phyloP scores from a whole-genome alignment of 805 yeast species.

The Limtongia smithiae region DNA sequence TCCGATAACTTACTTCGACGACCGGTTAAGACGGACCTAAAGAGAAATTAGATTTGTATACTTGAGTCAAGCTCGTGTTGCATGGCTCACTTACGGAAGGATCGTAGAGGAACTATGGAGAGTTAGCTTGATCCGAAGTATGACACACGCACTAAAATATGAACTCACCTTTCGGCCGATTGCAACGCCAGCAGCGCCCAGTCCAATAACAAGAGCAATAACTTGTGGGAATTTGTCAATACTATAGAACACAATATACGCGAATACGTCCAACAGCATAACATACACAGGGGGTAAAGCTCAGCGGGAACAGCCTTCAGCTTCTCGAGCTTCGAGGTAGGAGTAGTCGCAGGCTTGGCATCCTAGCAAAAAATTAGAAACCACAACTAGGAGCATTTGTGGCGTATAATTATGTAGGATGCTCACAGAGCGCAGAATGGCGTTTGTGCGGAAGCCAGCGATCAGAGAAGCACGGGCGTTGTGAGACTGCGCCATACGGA shows the following conservation, averaged over 20 bases:
- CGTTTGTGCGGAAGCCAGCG: constrained; percentile 8
- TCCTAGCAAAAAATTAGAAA: constrained; percentile 1
- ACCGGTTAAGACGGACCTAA: constrained; percentile 21
- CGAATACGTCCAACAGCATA: background rate
- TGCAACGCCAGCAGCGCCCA: constrained; percentile 20
- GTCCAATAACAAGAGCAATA: constrained; percentile 7
- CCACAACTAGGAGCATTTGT: background rate
- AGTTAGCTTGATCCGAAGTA: background rate
- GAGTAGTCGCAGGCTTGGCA: constrained; percentile 19
- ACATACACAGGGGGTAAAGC: constrained; percentile 35
- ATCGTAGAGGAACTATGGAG: constrained; percentile 13
- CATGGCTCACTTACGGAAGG: constrained; percentile 21
- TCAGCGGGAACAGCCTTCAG: constrained; percentile 33
- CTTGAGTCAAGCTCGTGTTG: no score
- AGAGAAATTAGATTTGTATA: no score
- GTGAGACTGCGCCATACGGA: constrained; percentile 12
- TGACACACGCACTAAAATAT: background rate
- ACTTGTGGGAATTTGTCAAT: background rate
- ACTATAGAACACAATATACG: background rate
- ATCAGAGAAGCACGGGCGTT: constrained; percentile 16
- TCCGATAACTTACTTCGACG: no score
- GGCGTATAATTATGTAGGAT: background rate
- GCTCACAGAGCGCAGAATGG: constrained; percentile 11
- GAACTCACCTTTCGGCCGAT: constrained; percentile 13
- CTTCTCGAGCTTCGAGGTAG: constrained; percentile 22